Evolutionary conservation across 1,284 basidiomycete genomes (phyloP).

Genomic region (Thecaphora thlaspeos): DNA sequence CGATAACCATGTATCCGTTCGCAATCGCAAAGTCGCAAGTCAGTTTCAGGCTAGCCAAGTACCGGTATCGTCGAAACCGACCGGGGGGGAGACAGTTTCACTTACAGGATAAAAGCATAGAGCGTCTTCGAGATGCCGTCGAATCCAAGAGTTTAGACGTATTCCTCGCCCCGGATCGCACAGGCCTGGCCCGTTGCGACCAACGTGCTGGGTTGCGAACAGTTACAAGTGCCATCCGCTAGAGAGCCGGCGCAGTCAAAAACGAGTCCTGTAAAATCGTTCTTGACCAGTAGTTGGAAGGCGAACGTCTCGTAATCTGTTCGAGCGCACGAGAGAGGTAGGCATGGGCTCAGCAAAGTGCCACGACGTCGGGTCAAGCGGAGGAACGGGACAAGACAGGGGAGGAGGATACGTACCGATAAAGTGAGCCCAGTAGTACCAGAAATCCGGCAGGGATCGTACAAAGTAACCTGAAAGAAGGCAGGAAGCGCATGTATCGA

Average conservation of each 20-base stretch:
- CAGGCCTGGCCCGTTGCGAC: slow-evolving; percentile 11
- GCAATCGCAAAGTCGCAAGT: too few species aligned
- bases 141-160: slow-evolving; percentile 41
- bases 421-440: slow-evolving; percentile 66
- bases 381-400: too few species aligned
- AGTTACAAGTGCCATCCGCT: slow-evolving; percentile 29
- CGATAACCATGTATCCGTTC: slow-evolving; percentile 1
- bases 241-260: slow-evolving; percentile 60
- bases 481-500: too few species aligned
- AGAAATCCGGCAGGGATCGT: slow-evolving; percentile 64
- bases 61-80: too few species aligned
- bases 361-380: slow-evolving; percentile 18
- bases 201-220: slow-evolving; percentile 15
- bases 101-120: slow-evolving; percentile 48
- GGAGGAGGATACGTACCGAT: too few species aligned
- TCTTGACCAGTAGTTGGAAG: slow-evolving; percentile 60
- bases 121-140: slow-evolving; percentile 32
- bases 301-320: slow-evolving; percentile 61
- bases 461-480: slow-evolving; percentile 59
- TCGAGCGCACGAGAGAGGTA: slow-evolving; percentile 59
- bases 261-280: slow-evolving; percentile 63
- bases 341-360: slow-evolving; percentile 4
- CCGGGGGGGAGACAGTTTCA: too few species aligned
- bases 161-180: slow-evolving; percentile 21
- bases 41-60: too few species aligned